Conservation (phyloP, 176 grass and related monocot species). For the Guadua angustifolia region DNA sequence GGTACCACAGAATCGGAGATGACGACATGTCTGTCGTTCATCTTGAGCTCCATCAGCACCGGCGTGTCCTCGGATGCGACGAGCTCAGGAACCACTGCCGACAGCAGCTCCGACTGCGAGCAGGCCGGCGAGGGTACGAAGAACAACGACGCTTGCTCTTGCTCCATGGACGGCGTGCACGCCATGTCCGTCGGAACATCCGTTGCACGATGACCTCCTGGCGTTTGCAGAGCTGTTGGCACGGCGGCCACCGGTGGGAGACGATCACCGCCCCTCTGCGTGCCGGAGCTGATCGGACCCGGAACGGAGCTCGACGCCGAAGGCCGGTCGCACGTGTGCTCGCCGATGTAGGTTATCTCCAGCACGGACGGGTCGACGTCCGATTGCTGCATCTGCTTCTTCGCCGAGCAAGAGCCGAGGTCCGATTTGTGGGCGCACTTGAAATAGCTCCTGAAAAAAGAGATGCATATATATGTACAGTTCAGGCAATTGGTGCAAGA, state of each 20-base stretch:
- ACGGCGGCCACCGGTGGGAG: background rate
- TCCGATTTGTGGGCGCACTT: background rate
- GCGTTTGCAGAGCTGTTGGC: background rate
- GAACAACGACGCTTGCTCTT: background rate
- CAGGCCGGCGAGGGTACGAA: slow-evolving; percentile 38
- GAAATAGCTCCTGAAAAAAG: slow-evolving; percentile 22
- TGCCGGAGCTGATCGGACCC: background rate
- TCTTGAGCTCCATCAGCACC: background rate
- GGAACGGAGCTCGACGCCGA: background rate
- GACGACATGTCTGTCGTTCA: background rate
- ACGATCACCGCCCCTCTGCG: background rate
- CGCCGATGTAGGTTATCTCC: slow-evolving; percentile 22
- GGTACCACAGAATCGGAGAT: background rate
- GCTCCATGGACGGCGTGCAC: background rate
- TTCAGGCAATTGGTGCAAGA: background rate
- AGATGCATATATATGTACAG: background rate
- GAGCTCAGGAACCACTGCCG: background rate
- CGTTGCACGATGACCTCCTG: background rate
- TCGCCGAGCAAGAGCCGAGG: slow-evolving; percentile 18
- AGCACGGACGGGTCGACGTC: background rate
- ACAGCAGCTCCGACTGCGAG: slow-evolving; percentile 34
- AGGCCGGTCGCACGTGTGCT: background rate
- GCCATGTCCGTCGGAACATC: background rate
- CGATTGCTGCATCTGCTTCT: slow-evolving; percentile 30
- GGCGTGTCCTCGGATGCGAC: background rate